Conservation (phyloP, 805 yeast species). For the Danielia oregonensis region DNA sequence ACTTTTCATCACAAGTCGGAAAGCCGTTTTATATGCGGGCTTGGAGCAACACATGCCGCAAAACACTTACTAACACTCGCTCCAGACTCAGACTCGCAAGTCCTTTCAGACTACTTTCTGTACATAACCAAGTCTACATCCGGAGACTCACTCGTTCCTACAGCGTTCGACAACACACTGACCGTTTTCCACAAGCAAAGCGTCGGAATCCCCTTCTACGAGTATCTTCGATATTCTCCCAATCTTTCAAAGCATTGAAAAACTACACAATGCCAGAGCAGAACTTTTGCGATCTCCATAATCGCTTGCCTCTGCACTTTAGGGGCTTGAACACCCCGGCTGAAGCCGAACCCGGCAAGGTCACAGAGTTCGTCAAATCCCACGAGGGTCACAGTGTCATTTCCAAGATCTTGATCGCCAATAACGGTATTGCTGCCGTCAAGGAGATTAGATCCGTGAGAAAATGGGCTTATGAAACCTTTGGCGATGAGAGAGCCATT, state of each 20-base stretch:
- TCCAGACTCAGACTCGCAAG: background rate
- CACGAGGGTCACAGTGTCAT: slow-evolving; percentile 96
- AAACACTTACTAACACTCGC: background rate
- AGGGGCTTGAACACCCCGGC: slow-evolving; percentile 77
- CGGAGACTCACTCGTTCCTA: background rate
- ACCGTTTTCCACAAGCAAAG: background rate
- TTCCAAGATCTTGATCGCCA: slow-evolving; percentile 84
- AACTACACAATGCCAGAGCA: slow-evolving; percentile 12
- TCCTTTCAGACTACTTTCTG: background rate
- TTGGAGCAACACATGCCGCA: background rate
- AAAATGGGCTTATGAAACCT: slow-evolving; percentile 99
- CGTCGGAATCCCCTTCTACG: background rate
- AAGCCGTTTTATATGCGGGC: background rate
- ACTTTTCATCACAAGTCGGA: too few species aligned
- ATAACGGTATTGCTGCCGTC: slow-evolving; percentile 99
- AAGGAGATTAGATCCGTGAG: slow-evolving; percentile 96
- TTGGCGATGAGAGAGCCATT: slow-evolving; percentile 90
- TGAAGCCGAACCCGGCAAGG: slow-evolving; percentile 69
- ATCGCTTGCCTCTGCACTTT: slow-evolving; percentile 65
- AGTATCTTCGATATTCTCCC: background rate
- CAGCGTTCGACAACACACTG: background rate
- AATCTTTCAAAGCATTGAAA: background rate
- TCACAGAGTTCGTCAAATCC: slow-evolving; percentile 78
- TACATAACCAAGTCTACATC: slow-evolving; percentile 2
- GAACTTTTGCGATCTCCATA: slow-evolving; percentile 15